Base-by-base conservation (phyloP, 1,284 basidiomycete species). In the Fomes fomentarius region DNA sequence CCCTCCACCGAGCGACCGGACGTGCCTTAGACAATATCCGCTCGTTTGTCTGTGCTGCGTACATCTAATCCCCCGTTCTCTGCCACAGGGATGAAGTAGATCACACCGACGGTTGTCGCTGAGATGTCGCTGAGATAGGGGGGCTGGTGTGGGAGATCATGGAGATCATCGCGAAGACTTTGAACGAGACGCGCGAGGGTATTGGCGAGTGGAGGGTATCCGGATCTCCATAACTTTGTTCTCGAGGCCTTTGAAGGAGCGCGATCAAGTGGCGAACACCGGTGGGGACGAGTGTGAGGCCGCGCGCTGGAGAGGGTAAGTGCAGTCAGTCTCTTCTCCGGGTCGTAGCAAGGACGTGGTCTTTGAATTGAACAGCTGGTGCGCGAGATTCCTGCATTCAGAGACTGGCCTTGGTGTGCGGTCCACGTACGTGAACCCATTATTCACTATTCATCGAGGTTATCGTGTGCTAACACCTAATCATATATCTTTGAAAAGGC, bases 1-100 rank as follows among this genome's bases (percentile, higher is more conserved):
- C 86, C 1, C 77, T 94, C 34, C 90, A 91, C 67, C 69, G 72
- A 25, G 80, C 83, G 50, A 85, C 85, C 8, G 82, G 84, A 14
- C 81, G 89, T 31, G 89, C 91, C 58, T 93, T 86, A 79, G 89
- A 93, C 69, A 84, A 82, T 53, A 87, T 94, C 63, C 81, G 87
- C 45, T 84, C 84, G 2, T 78, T 94, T 44, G 76, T 83, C 25
- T 83, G 93, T 62, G 80, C 83, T 12, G 74, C 90, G 62, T 91
- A 87, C 69, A 78, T 94, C 60, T 77, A 83, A 28, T 85, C 84
- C 1, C 73, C 81, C 12, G 71, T 74, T 93, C 25, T 83, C 85
- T 26, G 83, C 91, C 1, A 71, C 73, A 52, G 89, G 89, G 28
- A 84, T 94, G 78, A 71, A 74, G 55, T 63, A 65, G 7, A 75